These are phyloP conservation scores for Fusarium lateritium DNA, from an alignment of 2,329 filamentous ascomycete genomes.

Conservation along the genomic window DNA sequence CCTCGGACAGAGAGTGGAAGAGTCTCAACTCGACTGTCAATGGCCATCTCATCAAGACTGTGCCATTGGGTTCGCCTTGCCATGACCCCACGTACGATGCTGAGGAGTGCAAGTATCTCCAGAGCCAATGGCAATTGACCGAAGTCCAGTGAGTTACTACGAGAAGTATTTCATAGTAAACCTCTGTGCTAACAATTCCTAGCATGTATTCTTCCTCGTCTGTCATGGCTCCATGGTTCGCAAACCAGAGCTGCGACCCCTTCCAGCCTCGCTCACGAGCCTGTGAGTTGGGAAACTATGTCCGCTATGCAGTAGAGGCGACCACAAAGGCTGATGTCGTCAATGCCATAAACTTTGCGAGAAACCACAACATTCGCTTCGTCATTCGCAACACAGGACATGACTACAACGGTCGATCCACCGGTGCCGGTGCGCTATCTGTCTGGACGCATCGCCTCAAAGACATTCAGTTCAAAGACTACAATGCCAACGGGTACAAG, in stretches of 20 bases:
- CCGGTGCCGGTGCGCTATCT: slow-evolving; percentile 57
- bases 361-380: slow-evolving; percentile 55
- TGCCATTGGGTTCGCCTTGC: slow-evolving; percentile 67
- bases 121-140: slow-evolving; percentile 53
- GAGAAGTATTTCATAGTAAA: neutral
- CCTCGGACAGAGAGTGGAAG: slow-evolving; percentile 61
- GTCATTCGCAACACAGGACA: slow-evolving; percentile 54
- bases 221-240: slow-evolving; percentile 57
- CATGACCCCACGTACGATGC: slow-evolving; percentile 64
- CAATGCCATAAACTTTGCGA: slow-evolving; percentile 56
- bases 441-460: slow-evolving; percentile 60
- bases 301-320: slow-evolving; percentile 57
- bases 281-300: slow-evolving; percentile 62
- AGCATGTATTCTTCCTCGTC: slow-evolving; percentile 58
- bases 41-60: slow-evolving; percentile 65
- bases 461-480: slow-evolving; percentile 58
- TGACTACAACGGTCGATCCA: slow-evolving; percentile 55
- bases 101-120: slow-evolving; percentile 57
- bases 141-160: slow-evolving; percentile 53
- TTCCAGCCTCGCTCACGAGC: slow-evolving; percentile 55
- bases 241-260: slow-evolving; percentile 57
- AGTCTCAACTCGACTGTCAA: slow-evolving; percentile 66
- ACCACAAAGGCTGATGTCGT: slow-evolving; percentile 50
- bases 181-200: slow-evolving; percentile 5
- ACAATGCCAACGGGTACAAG: slow-evolving; percentile 61